A percentile compares a stretch with the other conserved stretches of the same genome.
phyloP scores from a whole-genome alignment of 495 filamentous ascomycete genomes.

The Lophiotrema nucula region DNA sequence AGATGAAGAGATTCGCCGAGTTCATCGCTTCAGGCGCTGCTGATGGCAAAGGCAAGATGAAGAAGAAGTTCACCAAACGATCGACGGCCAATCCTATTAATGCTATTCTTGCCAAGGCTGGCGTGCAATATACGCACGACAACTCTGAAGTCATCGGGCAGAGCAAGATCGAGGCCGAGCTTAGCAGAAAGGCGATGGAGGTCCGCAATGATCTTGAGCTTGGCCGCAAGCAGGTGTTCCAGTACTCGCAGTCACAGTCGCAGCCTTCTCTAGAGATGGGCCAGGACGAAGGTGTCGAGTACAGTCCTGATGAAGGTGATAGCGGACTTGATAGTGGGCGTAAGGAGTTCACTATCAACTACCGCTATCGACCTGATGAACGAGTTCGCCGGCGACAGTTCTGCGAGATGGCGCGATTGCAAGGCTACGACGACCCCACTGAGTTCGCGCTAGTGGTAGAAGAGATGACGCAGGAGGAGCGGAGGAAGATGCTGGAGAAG shows the following conservation, averaged over 20 bases:
- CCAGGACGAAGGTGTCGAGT: not conserved
- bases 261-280: not conserved
- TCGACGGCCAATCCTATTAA: slow-evolving; percentile 73
- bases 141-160: slow-evolving; percentile 95
- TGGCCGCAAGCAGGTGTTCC: slow-evolving; percentile 19
- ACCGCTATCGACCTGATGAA: slow-evolving; percentile 71
- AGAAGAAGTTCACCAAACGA: slow-evolving; percentile 6
- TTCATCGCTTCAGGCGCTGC: slow-evolving; percentile 39
- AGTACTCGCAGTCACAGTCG: slow-evolving; percentile 24
- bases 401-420: slow-evolving; percentile 78
- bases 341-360: slow-evolving; percentile 46
- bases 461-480: slow-evolving; percentile 83
- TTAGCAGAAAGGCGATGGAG: slow-evolving; percentile 73
- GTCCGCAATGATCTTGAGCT: slow-evolving; percentile 53
- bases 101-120: slow-evolving; percentile 83
- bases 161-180: slow-evolving; percentile 75
- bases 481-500: slow-evolving; percentile 72
- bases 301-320: slow-evolving; percentile 10
- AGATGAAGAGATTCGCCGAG: slow-evolving; percentile 74
- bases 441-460: slow-evolving; percentile 95
- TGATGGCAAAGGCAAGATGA: slow-evolving; percentile 42
- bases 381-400: slow-evolving; percentile 81
- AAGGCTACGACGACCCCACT: slow-evolving; percentile 71
- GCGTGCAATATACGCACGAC: slow-evolving; percentile 93
- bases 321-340: slow-evolving; percentile 1